Base-by-base conservation (phyloP, 768 basidiomycete species). In the Psilocybe sp. region DNA sequence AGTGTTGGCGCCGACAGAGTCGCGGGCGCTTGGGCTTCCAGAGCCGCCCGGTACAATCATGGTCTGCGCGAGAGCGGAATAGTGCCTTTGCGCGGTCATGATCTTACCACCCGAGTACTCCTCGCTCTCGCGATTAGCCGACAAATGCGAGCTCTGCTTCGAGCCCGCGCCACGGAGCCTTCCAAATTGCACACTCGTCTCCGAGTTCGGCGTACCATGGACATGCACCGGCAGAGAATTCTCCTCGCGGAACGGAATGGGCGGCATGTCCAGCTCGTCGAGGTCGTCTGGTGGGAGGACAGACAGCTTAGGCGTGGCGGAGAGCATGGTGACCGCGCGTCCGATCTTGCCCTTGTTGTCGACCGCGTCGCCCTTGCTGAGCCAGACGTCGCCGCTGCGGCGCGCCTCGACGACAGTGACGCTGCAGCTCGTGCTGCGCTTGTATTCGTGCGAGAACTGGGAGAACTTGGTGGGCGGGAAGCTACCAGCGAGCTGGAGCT, bases 361-460 rank as follows among this genome's bases (percentile, higher is more conserved):
- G 16, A 84, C 69, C 6, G 86, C 87, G 52, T 88, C 80, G n/a
- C 86, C 85, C 47, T 84, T 84, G 11, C 78, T 63, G 55, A 89
- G 65, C 87, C 87, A 88, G 23, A 89, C 80, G 57, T 89, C 87
- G 19, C 84, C 84, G 56, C 84, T 86, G 41, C 84, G 81, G 31
- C 84, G 78, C 23, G 79, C 81, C 64, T 88, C 84, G 16, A 88
- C 80, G 36, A 87, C 79, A 15, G 84, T 87, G 43, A 80, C 75
- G 53, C 80, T 84, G 40, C 75, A 74, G 52, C 79, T 81, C 41
- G 75, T 79, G 63, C 82, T 84, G 47, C 79, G 79, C 63, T 84
- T 87, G 64, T 80, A 82, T 46, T 81, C 78, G 56, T 76, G 74
- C 6, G 78, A 77, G 64, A 71, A 77, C 53, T 76, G 74, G 7